Evolutionary conservation across 331 rosid species (phyloP), one percentile per base, ranked within the genome.

Genomic region (Malus hybrid): DNA sequence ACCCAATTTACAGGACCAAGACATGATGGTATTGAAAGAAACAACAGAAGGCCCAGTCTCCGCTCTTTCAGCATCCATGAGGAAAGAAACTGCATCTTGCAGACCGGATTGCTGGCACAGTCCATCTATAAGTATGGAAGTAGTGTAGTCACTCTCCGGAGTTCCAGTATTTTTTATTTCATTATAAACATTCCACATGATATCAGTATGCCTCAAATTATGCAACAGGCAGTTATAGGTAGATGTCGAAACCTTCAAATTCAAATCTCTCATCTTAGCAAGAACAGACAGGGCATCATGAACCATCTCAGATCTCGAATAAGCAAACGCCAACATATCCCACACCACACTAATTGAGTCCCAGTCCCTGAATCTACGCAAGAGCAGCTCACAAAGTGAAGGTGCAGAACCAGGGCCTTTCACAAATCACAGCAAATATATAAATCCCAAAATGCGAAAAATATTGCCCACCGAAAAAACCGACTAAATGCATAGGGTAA

Each of bases 221-320:
- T 82, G 70, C 86, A 87, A 65, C 73, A 87, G 66, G 75, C 82
- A 67, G 68, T 87, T 87, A 80, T 82, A 84, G 6, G 88, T 84
- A 46, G 79, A 42, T 66, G 80, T 65, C 34, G 87, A 87, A 64
- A 83, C 82, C 36, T 19, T 79, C 76, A 87, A 71, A 77, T 80
- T 75, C 68, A 84, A 71, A 70, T 82, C 86, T 83, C 82, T 87
- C 90, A 87, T 84, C 81, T 73, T 72, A 67, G 88, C 90, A 31
- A 87, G 76, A 69, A 87, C 83, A 73, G 81, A 78, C 66, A 87
- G 83, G 4, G 88, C 85, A 73, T 87, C 90, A 59, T 82, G 81
- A 46, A 84, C 84, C 85, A 87, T 78, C 70, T 78, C 82, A 64
- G 16, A 56, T 82, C 79, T 82, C 1, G 82, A 80, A 71, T 84